phyloP scores from a whole-genome alignment of 768 basidiomycete species.

The Mycena olivaceomarginata region DNA sequence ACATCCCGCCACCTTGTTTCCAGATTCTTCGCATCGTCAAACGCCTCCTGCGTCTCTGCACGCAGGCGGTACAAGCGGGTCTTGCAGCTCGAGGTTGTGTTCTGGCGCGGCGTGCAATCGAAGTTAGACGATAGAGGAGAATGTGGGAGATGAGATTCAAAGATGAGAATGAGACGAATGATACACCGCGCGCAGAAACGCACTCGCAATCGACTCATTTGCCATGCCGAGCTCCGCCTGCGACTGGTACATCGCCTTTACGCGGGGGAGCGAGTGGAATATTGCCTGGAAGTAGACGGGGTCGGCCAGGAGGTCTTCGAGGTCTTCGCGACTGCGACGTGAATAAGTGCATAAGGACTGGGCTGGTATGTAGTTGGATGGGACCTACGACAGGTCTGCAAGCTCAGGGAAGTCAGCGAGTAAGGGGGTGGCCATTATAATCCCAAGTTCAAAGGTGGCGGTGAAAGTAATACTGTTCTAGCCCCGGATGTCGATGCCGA shows the following conservation, averaged over 20 bases:
- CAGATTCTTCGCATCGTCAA: conserved; percentile 89
- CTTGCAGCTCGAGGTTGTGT: conserved; percentile 85
- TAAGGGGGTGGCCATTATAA: conserved; percentile 65
- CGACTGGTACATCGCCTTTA: conserved; percentile 84
- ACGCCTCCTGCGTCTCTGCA: conserved; percentile 89
- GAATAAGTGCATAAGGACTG: neutral
- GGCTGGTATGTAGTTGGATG: neutral
- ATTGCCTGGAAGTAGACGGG: conserved; percentile 91
- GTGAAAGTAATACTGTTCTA: no score
- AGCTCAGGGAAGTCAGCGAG: conserved; percentile 84
- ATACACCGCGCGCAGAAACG: conserved; percentile 53
- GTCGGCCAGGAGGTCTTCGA: conserved; percentile 92
- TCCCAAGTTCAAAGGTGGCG: conserved; percentile 21
- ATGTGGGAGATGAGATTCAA: no score
- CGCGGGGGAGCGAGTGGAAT: conserved; percentile 86
- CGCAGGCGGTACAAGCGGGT: conserved; percentile 87
- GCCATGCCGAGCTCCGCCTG: conserved; percentile 88
- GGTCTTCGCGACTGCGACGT: conserved; percentile 81
- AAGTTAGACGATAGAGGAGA: no score
- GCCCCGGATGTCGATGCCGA: no score
- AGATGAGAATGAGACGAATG: conserved; percentile 11
- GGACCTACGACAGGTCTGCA: conserved; percentile 79
- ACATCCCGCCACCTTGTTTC: conserved; percentile 91
- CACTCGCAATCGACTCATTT: conserved; percentile 92
- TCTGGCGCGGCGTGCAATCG: conserved; percentile 62